A percentile compares a stretch with the other conserved stretches of the same genome.
Conservation (phyloP, 495 filamentous ascomycete species). For the Pseudevernia furfuracea region DNA sequence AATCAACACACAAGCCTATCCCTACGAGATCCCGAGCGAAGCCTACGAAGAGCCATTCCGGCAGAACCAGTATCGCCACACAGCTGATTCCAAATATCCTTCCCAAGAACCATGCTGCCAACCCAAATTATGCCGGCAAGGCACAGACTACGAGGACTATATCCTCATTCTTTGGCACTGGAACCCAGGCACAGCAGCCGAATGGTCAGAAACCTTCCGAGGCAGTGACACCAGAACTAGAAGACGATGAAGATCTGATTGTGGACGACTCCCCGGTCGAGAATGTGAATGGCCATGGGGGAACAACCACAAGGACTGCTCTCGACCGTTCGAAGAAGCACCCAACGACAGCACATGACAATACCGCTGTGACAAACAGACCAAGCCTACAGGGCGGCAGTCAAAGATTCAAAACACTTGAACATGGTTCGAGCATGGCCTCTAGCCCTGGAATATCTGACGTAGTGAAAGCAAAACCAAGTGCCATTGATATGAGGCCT, state of each 20-base stretch:
- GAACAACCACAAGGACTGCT: conserved; percentile 8
- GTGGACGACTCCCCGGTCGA: conserved; percentile 36
- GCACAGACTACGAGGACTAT: conserved; percentile 28
- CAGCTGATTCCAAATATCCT: conserved; percentile 1
- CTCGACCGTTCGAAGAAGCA: conserved; percentile 24
- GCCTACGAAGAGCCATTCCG: not conserved
- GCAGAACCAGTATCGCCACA: conserved; percentile 1
- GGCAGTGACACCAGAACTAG: conserved; percentile 10
- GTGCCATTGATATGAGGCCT: conserved; percentile 39
- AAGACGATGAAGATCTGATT: conserved; percentile 36
- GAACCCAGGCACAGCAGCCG: conserved; percentile 28
- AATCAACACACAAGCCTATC: conserved; percentile 16
- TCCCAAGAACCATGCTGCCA: conserved; percentile 19
- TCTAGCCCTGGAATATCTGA: not conserved
- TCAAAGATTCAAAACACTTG: conserved; percentile 20
- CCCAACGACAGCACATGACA: conserved; percentile 3
- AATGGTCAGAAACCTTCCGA: not conserved
- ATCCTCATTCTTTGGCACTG: conserved; percentile 38
- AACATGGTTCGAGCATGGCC: not conserved
- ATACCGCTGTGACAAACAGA: not conserved
- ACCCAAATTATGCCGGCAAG: conserved; percentile 16
- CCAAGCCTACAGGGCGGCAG: conserved; percentile 9
- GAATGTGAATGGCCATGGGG: conserved; percentile 22
- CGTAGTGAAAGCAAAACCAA: not conserved
- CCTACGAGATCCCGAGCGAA: conserved; percentile 16